Percentiles rank a stretch among this genome's conserved stretches.
These are phyloP conservation scores for Fusarium scirpi DNA, from an alignment of 2,329 filamentous ascomycete genomes.

Conservation along the genomic window DNA sequence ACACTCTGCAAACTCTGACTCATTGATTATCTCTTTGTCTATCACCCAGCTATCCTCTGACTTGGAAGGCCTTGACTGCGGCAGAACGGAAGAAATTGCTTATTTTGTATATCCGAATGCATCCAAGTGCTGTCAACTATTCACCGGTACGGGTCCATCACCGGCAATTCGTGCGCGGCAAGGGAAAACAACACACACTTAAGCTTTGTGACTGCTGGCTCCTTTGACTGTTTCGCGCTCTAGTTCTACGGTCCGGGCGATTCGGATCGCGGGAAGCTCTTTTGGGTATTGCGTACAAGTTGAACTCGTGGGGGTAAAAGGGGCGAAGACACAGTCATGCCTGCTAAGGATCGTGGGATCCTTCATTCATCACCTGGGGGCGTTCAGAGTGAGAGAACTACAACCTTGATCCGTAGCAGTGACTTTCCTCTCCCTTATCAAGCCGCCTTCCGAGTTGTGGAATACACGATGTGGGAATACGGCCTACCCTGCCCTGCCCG, in stretches of 20 bases:
- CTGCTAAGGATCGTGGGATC: neutral
- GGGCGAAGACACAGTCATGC: neutral
- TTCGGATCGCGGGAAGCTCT: neutral
- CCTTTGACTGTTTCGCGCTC: neutral
- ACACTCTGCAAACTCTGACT: neutral
- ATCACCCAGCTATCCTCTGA: too few relatives aligned
- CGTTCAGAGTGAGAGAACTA: neutral
- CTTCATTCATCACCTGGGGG: neutral
- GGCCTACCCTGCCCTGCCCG: slow-evolving; percentile 27
- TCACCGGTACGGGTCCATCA: neutral
- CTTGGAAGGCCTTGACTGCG: too few relatives aligned
- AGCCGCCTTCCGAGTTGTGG: slow-evolving; percentile 35
- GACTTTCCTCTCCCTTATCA: slow-evolving; percentile 30
- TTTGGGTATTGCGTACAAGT: neutral
- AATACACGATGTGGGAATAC: slow-evolving; percentile 34
- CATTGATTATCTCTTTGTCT: neutral
- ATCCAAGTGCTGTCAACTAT: neutral
- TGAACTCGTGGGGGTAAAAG: neutral
- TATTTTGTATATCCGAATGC: neutral
- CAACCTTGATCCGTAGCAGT: slow-evolving; percentile 3
- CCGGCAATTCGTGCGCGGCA: neutral
- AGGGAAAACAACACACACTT: neutral
- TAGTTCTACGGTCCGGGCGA: neutral
- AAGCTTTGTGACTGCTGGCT: neutral
- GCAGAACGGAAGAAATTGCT: neutral